Conservation (phyloP, 177 flowering plant species). For the Vitis hybrid region DNA sequence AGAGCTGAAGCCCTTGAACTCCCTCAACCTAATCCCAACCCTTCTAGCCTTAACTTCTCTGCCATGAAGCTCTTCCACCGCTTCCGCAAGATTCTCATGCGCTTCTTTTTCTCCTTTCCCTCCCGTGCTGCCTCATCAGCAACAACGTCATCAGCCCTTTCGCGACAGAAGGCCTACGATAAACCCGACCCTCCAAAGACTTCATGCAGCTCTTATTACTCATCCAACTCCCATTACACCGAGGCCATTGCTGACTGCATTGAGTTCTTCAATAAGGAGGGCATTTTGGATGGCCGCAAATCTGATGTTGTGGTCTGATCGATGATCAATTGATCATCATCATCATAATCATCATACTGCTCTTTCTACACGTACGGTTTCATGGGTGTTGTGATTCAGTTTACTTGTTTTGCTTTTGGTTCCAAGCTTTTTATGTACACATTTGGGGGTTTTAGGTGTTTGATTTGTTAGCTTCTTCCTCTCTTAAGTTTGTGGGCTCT, state of each 20-base stretch:
- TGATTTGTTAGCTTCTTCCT: too few relatives aligned
- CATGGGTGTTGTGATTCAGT: too few relatives aligned
- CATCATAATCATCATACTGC: neutral
- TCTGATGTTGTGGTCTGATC: constrained; percentile 49
- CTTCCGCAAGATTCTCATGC: constrained; percentile 60
- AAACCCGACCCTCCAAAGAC: constrained; percentile 65
- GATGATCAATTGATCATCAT: too few relatives aligned
- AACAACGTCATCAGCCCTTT: neutral
- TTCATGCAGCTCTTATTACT: constrained; percentile 70
- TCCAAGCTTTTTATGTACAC: too few relatives aligned
- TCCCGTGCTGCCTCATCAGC: constrained; percentile 16
- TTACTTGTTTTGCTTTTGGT: too few relatives aligned
- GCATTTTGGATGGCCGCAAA: constrained; percentile 23
- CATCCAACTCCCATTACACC: constrained; percentile 63
- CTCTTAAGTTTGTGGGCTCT: too few relatives aligned
- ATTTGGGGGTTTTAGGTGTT: too few relatives aligned
- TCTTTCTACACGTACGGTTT: neutral
- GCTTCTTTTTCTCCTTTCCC: constrained; percentile 51
- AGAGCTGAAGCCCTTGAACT: constrained; percentile 2
- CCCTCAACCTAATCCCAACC: neutral
- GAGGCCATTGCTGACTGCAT: constrained; percentile 91
- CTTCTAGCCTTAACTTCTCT: constrained; percentile 28
- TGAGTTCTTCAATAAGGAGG: constrained; percentile 77
- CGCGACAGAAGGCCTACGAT: constrained; percentile 23
- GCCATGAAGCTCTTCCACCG: constrained; percentile 71